Evolutionary conservation across 139 green algal genomes (phyloP).

Genomic region (Asterochloris erici): DNA sequence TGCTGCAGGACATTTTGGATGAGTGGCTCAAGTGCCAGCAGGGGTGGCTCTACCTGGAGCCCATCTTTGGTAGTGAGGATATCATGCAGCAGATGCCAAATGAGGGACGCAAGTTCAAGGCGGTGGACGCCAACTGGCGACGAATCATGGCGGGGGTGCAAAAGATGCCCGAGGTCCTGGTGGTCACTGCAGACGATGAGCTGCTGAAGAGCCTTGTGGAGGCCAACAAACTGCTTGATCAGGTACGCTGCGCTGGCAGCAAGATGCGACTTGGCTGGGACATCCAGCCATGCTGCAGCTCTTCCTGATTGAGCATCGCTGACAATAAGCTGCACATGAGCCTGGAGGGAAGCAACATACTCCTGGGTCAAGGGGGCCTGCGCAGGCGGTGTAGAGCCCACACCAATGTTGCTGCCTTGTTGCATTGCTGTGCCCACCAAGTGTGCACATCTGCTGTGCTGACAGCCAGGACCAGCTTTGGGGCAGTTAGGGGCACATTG

Average conservation of each 20-base stretch:
- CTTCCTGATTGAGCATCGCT: no score
- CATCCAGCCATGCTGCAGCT: no score
- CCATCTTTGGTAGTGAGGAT: slow-evolving; percentile 82
- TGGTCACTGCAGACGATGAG: slow-evolving; percentile 65
- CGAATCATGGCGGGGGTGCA: slow-evolving; percentile 69
- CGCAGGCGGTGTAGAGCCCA: no score
- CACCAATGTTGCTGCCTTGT: no score
- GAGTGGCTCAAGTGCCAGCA: slow-evolving; percentile 74
- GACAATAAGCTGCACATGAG: no score
- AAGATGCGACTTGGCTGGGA: no score
- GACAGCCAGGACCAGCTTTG: no score
- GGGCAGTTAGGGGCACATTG: no score
- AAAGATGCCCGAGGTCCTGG: slow-evolving; percentile 68
- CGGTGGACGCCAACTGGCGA: slow-evolving; percentile 74
- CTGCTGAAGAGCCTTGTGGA: slow-evolving; percentile 69
- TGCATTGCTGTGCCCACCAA: no score
- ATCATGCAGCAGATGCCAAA: slow-evolving; percentile 88
- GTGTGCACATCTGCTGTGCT: no score
- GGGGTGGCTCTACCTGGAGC: slow-evolving; percentile 82
- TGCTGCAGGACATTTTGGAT: slow-evolving; percentile 79
- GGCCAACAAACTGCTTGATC: slow-evolving; percentile 73
- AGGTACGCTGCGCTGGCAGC: slow-evolving; percentile 17
- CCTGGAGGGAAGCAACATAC: no score
- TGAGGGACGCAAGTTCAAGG: slow-evolving; percentile 79
- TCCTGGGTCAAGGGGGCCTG: no score